Percentiles rank a stretch among this genome's conserved stretches.
Evolutionary conservation across 345 rosid species (phyloP).

Genomic region (Pseudoturritis turrita): DNA sequence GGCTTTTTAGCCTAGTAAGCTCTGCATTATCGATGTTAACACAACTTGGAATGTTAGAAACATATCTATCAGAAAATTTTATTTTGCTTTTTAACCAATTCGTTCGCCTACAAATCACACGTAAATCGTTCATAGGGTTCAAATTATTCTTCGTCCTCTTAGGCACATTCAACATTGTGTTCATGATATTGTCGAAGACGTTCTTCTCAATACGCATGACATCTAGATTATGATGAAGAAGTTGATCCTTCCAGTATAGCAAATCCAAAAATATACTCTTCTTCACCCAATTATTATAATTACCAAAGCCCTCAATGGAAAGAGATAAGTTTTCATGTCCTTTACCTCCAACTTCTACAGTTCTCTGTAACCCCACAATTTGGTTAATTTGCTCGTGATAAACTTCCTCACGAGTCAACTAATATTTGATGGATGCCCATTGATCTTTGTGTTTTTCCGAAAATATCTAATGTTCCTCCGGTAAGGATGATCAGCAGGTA

Average conservation of each 20-base stretch:
- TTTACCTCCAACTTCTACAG: background rate
- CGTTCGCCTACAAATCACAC: background rate
- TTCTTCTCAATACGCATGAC: background rate
- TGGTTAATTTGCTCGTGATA: background rate
- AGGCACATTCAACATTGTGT: background rate
- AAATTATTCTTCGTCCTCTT: background rate
- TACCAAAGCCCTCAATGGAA: background rate
- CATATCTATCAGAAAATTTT: background rate
- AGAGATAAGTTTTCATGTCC: background rate
- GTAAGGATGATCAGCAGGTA: background rate
- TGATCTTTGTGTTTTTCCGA: background rate
- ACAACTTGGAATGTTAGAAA: background rate
- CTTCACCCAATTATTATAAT: background rate
- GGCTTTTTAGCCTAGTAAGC: too few species aligned
- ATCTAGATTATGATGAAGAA: background rate
- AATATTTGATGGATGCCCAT: background rate
- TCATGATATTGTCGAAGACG: background rate
- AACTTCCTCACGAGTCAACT: background rate
- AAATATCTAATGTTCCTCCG: background rate
- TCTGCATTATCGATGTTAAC: background rate
- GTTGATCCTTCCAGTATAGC: background rate
- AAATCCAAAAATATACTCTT: background rate
- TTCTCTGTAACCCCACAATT: background rate
- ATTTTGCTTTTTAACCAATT: background rate
- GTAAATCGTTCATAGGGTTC: background rate